These are phyloP conservation scores for Zygosaccharomyces kombuchaensis DNA, from an alignment of 805 yeast genomes.

Conservation along the genomic window DNA sequence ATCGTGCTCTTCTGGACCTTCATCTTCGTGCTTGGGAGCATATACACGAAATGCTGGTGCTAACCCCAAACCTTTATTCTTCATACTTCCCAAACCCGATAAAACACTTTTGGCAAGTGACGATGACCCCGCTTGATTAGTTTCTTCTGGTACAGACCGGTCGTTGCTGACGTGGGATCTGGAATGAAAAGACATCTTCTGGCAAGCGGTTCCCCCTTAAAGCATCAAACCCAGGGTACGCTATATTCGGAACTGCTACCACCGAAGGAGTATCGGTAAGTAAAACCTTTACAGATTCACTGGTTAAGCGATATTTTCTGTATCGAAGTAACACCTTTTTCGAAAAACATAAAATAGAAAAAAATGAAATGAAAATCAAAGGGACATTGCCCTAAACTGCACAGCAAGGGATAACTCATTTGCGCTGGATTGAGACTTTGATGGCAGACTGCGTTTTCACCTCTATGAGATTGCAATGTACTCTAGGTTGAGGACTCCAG, in stretches of 20 bases:
- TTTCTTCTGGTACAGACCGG: background rate
- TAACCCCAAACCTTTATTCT: background rate
- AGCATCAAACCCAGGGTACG: background rate
- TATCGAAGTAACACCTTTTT: background rate
- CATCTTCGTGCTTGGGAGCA: constrained; percentile 12
- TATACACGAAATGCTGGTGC: background rate
- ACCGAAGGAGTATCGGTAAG: background rate
- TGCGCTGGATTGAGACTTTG: no score
- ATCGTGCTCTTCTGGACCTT: constrained; percentile 25
- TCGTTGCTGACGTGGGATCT: background rate
- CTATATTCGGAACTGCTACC: background rate
- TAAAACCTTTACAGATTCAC: background rate
- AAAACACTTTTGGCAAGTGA: background rate
- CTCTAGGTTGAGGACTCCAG: no score
- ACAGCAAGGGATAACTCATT: no score
- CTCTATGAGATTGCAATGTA: no score
- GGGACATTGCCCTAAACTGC: background rate
- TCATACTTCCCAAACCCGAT: background rate
- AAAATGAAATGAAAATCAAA: background rate
- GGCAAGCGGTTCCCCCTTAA: background rate
- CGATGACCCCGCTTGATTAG: background rate
- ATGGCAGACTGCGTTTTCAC: no score
- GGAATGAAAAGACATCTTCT: background rate
- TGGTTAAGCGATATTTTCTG: background rate
- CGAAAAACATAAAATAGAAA: background rate